Base-by-base conservation (phyloP, 2,329 filamentous ascomycete species). In the Sclerotiophoma versabilis region DNA sequence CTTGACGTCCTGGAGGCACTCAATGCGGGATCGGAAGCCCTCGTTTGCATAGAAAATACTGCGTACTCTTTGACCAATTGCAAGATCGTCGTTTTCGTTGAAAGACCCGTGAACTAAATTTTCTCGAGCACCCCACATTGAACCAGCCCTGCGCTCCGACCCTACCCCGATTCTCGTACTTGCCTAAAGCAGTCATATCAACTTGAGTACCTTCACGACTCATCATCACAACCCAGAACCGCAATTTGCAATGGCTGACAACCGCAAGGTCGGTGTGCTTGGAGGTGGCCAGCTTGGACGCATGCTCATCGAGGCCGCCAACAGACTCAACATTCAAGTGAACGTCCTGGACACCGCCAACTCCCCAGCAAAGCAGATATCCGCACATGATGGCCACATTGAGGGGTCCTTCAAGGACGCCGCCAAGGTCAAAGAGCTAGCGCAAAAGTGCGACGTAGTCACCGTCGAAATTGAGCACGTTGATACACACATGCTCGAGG, bases 381-480 rank as follows among this genome's bases (percentile, higher is more conserved):
- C 89, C 76, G 84, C 86, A 62, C 90, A 89, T 73, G 77, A 82
- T 62, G 81, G 83, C 60, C 92, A 97, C 72, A 85, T 96, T 53
- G 84, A 87, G 15, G 93, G 93, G 53, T 96, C 92, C 0, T 97
- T 96, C 83, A 93, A 92, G 72, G 89, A 96, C 63, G 80, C 88
- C 0, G 84, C 85, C 27, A 88, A 90, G 61, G 92, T 98, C 61
- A 85, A 87, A 36, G 83, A 91, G 73, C 81, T 98, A n/a, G 92
- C 93, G 2, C 78, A 83, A 32, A 78, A 81, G 27, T 92, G 87
- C 65, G 91, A 96, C 72, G 85, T 96, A 14, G 80, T 97, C 57
- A 97, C 92, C 0, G 91, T 96, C 12, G 93, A 98, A 76, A 97
- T 96, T 60, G 93, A 98, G 80, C 93, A 97, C 76, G 89, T 97